Percentiles rank a stretch among this genome's conserved stretches.
phyloP scores from a whole-genome alignment of 78 protist species.

The Carpediemonas membranifera region DNA sequence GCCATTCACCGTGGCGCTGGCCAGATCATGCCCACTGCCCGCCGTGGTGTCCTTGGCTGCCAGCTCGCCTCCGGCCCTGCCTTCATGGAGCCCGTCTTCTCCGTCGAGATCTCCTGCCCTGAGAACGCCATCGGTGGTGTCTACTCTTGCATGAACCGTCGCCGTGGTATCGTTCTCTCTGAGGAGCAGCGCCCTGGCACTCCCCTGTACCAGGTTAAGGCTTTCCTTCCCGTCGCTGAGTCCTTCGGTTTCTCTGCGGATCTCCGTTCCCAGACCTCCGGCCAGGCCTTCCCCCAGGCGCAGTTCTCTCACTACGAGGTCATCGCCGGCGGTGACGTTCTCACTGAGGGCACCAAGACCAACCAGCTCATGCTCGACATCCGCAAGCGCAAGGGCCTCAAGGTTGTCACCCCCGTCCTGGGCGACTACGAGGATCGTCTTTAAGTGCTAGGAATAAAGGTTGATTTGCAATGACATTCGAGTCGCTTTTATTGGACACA shows the following conservation, averaged over 20 bases:
- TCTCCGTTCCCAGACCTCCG: constrained; percentile 88
- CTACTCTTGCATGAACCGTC: constrained; percentile 68
- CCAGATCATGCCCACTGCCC: constrained; percentile 77
- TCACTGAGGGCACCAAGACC: constrained; percentile 36
- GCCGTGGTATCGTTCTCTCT: constrained; percentile 80
- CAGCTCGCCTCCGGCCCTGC: too few species aligned
- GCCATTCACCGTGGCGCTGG: constrained; percentile 49
- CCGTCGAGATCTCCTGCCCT: constrained; percentile 75
- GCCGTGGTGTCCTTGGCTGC: constrained; percentile 74
- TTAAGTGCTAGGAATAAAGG: too few species aligned
- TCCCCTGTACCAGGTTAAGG: constrained; percentile 71
- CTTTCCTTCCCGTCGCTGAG: constrained; percentile 91
- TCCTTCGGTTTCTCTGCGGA: constrained; percentile 97
- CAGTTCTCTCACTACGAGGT: constrained; percentile 94
- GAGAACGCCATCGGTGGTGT: constrained; percentile 77
- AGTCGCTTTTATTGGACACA: too few species aligned
- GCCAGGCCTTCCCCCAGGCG: constrained; percentile 98
- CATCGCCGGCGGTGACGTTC: constrained; percentile 52
- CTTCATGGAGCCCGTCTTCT: constrained; percentile 86
- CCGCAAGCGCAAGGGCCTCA: constrained; percentile 95
- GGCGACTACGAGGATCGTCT: too few species aligned
- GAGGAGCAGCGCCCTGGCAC: constrained; percentile 77
- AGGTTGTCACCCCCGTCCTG: too few species aligned
- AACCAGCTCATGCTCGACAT: constrained; percentile 34
- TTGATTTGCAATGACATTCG: too few species aligned